Conservation (phyloP, 2,329 filamentous ascomycete species). For the Stromatinia cepivora region DNA sequence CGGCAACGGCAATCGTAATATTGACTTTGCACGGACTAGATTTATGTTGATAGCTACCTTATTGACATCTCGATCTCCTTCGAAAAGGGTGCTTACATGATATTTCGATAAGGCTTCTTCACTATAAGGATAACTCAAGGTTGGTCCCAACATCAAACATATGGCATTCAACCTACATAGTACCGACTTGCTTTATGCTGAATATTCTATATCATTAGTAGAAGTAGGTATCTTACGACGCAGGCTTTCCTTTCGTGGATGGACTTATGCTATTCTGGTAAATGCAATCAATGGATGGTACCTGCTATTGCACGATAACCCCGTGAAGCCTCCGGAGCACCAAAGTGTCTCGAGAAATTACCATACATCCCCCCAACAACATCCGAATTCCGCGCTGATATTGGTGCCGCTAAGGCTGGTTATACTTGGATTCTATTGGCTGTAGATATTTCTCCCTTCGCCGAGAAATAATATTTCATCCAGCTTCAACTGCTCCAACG, state of each 20-base stretch:
- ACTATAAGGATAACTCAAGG: too few species aligned
- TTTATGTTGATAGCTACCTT: not conserved
- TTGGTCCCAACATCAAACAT: not conserved
- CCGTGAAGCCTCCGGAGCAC: conserved; percentile 15
- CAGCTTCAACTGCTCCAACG: too few species aligned
- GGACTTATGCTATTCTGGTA: conserved; percentile 24
- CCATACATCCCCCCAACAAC: conserved; percentile 39
- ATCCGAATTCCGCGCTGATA: too few species aligned
- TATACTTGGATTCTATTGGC: too few species aligned
- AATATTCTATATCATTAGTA: conserved; percentile 7
- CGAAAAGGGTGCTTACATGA: too few species aligned
- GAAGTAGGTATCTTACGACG: conserved; percentile 1
- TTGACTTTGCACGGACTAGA: too few species aligned
- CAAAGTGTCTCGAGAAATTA: conserved; percentile 43
- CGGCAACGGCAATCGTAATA: not conserved
- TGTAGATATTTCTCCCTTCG: too few species aligned
- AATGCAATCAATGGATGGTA: conserved; percentile 26
- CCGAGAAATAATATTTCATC: too few species aligned
- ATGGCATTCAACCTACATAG: too few species aligned
- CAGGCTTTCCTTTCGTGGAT: conserved; percentile 16
- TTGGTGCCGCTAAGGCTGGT: too few species aligned
- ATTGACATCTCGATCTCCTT: not conserved
- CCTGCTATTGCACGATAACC: conserved; percentile 24
- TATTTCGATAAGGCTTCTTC: too few species aligned
- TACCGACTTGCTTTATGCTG: too few species aligned